These are phyloP conservation scores for Neocucurbitaria cava DNA, from an alignment of 2,329 filamentous ascomycete genomes.

Conservation along the genomic window DNA sequence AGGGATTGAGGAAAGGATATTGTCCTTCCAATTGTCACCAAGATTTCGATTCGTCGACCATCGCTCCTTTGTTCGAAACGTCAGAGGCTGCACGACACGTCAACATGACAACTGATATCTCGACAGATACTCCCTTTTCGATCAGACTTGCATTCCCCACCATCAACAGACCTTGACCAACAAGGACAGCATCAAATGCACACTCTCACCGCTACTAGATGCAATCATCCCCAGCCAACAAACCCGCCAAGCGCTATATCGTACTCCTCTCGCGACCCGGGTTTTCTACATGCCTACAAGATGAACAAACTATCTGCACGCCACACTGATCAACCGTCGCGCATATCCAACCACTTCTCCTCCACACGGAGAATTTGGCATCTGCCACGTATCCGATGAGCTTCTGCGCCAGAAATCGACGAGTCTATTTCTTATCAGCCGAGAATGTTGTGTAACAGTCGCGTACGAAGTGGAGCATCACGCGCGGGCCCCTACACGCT, in stretches of 20 bases:
- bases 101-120: conserved; percentile 21
- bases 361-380: not conserved
- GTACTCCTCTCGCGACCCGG: conserved; percentile 1
- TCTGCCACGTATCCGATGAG: not conserved
- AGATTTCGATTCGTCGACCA: too few relatives aligned
- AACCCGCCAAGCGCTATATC: conserved; percentile 7
- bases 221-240: not conserved
- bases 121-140: conserved; percentile 9
- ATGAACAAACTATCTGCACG: conserved; percentile 3
- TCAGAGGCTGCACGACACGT: conserved; percentile 3
- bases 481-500: not conserved
- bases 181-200: conserved; percentile 6
- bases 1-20: not conserved
- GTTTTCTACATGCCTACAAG: not conserved
- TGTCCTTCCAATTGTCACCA: not conserved
- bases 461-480: not conserved
- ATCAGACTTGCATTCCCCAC: conserved; percentile 11
- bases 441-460: not conserved
- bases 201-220: conserved; percentile 24
- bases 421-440: not conserved
- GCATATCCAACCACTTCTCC: conserved; percentile 9
- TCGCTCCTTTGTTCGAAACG: conserved; percentile 5
- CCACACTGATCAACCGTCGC: conserved; percentile 14
- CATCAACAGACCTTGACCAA: not conserved
- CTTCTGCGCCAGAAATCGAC: not conserved